Conservation (phyloP, 75 land plant species). For the Cupressus sempervirens region DNA sequence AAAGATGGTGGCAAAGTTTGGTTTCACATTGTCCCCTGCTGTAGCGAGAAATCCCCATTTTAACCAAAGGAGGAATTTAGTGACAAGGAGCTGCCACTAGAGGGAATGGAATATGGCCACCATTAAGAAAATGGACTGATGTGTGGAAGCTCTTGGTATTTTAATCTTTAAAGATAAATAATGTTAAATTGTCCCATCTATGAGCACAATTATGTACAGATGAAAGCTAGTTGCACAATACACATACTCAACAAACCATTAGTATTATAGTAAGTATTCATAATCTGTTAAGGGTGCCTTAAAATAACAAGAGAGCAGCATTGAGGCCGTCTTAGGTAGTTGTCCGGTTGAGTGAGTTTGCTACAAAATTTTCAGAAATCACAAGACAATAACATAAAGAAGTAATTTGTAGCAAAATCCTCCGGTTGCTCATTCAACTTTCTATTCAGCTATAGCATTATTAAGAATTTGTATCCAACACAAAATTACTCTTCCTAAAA, state of each 20-base stretch:
- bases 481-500: neutral
- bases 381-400: neutral
- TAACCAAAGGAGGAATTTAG: too few relatives aligned
- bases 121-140: too few relatives aligned
- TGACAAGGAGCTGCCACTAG: too few relatives aligned
- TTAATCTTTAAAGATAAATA: too few relatives aligned
- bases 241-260: neutral
- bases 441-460: neutral
- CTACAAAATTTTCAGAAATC: neutral
- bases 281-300: neutral
- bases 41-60: too few relatives aligned
- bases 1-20: too few relatives aligned
- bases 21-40: too few relatives aligned
- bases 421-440: neutral
- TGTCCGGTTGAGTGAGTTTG: neutral
- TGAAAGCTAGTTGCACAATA: neutral
- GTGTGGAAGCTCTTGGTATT: too few relatives aligned
- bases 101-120: too few relatives aligned
- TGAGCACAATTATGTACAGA: too few relatives aligned
- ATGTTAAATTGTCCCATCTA: neutral
- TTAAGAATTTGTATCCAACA: neutral
- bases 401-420: neutral
- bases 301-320: neutral
- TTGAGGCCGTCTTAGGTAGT: neutral
- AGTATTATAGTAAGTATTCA: too few relatives aligned